Evolutionary conservation across 1,284 basidiomycete species (phyloP).

Genomic region (Malassezia globosa): DNA sequence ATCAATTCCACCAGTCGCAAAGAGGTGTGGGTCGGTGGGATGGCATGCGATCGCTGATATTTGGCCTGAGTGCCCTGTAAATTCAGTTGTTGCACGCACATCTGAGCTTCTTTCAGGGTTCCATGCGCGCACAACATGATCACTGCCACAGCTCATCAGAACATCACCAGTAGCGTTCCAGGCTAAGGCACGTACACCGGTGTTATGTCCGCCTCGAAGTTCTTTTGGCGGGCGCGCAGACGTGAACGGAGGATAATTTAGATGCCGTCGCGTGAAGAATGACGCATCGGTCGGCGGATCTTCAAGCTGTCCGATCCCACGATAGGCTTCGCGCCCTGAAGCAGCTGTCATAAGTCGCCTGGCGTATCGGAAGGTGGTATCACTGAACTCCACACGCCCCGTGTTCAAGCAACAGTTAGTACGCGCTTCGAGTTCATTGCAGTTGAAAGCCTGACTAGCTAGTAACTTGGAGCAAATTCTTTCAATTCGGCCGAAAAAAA

Average conservation of each 20-base stretch:
- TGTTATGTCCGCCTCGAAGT: conserved; percentile 22
- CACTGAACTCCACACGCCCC: too few species aligned
- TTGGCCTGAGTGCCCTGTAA: conserved; percentile 31
- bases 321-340: neutral
- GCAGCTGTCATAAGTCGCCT: too few species aligned
- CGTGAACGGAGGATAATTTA: conserved; percentile 10
- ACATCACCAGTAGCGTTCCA: conserved; percentile 35
- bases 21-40: conserved; percentile 28
- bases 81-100: conserved; percentile 30
- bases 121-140: conserved; percentile 31
- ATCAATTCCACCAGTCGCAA: conserved; percentile 33
- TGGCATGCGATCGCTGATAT: conserved; percentile 38
- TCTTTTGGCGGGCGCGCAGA: conserved; percentile 16
- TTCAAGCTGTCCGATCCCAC: conserved; percentile 3
- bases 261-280: conserved; percentile 3
- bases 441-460: too few species aligned
- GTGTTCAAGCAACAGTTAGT: too few species aligned
- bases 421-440: too few species aligned
- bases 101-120: conserved; percentile 27
- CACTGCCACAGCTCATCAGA: conserved; percentile 30
- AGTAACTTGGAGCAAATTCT: too few species aligned
- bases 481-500: too few species aligned
- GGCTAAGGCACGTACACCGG: conserved; percentile 26
- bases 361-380: too few species aligned
- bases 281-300: conserved; percentile 6